Conservation (phyloP, 2,329 filamentous ascomycete species). For the Fusarium tuaranense region DNA sequence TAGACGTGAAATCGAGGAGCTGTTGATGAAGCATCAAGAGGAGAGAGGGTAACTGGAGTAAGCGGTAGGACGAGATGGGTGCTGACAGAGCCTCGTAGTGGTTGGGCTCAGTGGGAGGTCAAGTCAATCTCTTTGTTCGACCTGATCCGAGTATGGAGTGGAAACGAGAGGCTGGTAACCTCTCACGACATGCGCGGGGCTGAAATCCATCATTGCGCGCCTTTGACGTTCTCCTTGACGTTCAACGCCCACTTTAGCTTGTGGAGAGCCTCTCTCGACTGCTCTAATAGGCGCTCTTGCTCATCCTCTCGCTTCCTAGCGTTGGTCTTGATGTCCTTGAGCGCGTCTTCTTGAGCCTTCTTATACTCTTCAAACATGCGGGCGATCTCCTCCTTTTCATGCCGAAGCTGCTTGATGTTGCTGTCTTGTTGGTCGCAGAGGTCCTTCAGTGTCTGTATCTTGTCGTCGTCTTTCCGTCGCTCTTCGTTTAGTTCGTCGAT, state of each 20-base stretch:
- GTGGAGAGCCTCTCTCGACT: slow-evolving; percentile 70
- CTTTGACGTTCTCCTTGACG: slow-evolving; percentile 71
- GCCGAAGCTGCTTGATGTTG: slow-evolving; percentile 70
- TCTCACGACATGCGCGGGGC: background rate
- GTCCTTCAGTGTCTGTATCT: slow-evolving; percentile 73
- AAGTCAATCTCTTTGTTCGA: background rate
- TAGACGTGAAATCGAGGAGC: slow-evolving; percentile 28
- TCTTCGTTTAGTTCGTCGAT: slow-evolving; percentile 67
- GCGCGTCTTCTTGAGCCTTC: slow-evolving; percentile 69
- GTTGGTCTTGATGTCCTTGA: slow-evolving; percentile 69
- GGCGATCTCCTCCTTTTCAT: slow-evolving; percentile 72
- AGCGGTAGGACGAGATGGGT: background rate
- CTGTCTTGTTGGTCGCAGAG: slow-evolving; percentile 79
- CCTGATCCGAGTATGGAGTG: background rate
- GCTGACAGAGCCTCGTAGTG: background rate
- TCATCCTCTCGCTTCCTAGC: slow-evolving; percentile 70
- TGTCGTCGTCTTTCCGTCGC: slow-evolving; percentile 70
- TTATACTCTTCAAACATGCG: slow-evolving; percentile 74
- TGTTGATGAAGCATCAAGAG: slow-evolving; percentile 14
- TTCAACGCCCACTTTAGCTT: slow-evolving; percentile 81
- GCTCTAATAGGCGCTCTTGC: slow-evolving; percentile 68
- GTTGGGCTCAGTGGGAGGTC: background rate
- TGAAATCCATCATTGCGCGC: slow-evolving; percentile 61
- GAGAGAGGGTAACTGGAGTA: slow-evolving; percentile 7
- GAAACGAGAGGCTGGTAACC: background rate